Evolutionary conservation across 306 rosid genomes (phyloP).

Genomic region (Acacia melanoxylon): DNA sequence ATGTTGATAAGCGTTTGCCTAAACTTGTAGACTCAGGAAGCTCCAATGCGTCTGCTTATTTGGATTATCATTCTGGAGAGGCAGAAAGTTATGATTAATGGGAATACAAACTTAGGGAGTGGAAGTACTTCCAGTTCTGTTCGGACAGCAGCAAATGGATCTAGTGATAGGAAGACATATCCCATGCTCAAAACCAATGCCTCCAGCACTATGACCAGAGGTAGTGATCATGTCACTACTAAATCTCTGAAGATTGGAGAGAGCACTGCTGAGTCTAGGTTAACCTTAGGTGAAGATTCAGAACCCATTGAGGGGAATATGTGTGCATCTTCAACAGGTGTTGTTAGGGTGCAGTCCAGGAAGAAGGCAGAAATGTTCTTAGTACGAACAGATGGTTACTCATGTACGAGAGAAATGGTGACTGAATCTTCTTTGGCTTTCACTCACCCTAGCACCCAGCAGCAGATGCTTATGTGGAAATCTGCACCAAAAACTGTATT

Average conservation of each 20-base stretch:
- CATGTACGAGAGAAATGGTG: conserved; percentile 93
- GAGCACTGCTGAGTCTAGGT: conserved; percentile 40
- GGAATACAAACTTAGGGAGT: conserved; percentile 39
- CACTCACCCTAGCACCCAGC: conserved; percentile 98
- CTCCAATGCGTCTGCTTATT: conserved; percentile 42
- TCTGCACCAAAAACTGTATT: conserved; percentile 88
- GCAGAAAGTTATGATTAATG: conserved; percentile 39
- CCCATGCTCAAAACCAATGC: conserved; percentile 26
- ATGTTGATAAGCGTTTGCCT: conserved; percentile 29
- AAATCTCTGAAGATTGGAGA: conserved; percentile 40
- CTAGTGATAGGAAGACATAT: conserved; percentile 43
- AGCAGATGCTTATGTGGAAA: conserved; percentile 99
- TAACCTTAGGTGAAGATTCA: conserved; percentile 46
- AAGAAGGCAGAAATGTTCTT: conserved; percentile 97
- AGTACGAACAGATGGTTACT: conserved; percentile 92
- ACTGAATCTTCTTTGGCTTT: conserved; percentile 95
- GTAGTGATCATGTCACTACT: conserved; percentile 34
- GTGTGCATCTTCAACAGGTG: conserved; percentile 97
- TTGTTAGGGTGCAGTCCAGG: conserved; percentile 97
- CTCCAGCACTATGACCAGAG: conserved; percentile 33
- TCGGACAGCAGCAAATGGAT: conserved; percentile 45
- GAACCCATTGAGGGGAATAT: conserved; percentile 67
- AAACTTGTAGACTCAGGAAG: conserved; percentile 45
- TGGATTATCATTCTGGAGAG: conserved; percentile 35
- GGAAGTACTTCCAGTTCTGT: conserved; percentile 44